Base-by-base conservation (phyloP, 73 alveolate species). In the Paramecium bursaria region DNA sequence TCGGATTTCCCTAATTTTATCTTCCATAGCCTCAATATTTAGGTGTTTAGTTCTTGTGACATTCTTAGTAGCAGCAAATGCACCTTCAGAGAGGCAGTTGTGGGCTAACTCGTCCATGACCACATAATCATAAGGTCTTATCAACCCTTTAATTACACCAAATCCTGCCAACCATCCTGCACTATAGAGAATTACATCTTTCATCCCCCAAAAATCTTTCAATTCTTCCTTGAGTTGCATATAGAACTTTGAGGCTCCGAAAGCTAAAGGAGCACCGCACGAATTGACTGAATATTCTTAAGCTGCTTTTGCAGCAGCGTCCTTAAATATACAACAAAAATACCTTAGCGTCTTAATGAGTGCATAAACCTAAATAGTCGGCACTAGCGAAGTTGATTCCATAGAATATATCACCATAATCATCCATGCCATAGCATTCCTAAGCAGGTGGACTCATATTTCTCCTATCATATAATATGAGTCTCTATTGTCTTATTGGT, bases 161-260 rank as follows among this genome's bases (percentile, higher is more conserved):
- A 79, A 79, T 19, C 89, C 89, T 14, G 89, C 89, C 15, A 79
- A 53, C 89, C 89, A 79, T 23, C 89, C 89, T 17, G 89, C 89
- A 44, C 85, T 53, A 15, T 39, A 79, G 29, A 79, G 89, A 7
- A 79, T 54, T 1, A 54, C 76, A 15, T 79, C 67, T 5, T 53
- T 54, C 52, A 79, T 50, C 26, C 85, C 89, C 89, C 89, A 79
- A 42, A 49, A 79, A 42, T 79, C 89, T 42, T 79, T 79, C 31
- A 79, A 79, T 47, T 79, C 89, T 26, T 79, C 89, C 14, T 53
- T 73, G 25, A 79, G 54, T 27, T 79, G 17, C 73, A 53, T 53
- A 73, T 79, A 79, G 21, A 53, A 79, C 73, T 79, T 79, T 2
- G 75, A 73, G n/a, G 85, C 89, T 19, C 89, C 89, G 46, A 79